phyloP scores from a whole-genome alignment of 345 rosid species.

The Citropsis articulata region DNA sequence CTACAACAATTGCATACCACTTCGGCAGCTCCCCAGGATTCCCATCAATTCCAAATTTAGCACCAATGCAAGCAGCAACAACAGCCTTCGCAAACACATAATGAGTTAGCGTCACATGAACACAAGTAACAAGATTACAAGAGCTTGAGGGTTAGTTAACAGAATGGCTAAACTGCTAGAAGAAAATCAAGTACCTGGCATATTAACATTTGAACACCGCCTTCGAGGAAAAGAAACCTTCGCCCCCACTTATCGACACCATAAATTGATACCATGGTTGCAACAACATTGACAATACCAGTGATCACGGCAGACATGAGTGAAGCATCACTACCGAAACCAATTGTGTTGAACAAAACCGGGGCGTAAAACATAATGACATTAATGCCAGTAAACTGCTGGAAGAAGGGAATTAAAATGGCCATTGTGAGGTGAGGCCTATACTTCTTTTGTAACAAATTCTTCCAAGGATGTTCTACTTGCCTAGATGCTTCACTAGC shows the following conservation, averaged over 20 bases:
- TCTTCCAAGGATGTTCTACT: conserved; percentile 80
- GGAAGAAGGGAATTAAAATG: conserved; percentile 72
- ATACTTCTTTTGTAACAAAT: conserved; percentile 72
- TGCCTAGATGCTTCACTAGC: conserved; percentile 75
- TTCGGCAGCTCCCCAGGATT: conserved; percentile 60
- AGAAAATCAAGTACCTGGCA: conserved; percentile 54
- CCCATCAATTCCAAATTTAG: conserved; percentile 74
- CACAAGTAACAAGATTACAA: neutral
- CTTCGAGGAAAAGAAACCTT: conserved; percentile 74
- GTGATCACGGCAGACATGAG: conserved; percentile 87
- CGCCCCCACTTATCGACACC: conserved; percentile 90
- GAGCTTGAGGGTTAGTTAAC: neutral
- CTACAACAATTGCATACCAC: conserved; percentile 85
- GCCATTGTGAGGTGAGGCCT: conserved; percentile 85
- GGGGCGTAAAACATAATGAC: conserved; percentile 94
- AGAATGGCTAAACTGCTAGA: neutral
- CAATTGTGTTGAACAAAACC: conserved; percentile 75
- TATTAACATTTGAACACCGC: conserved; percentile 79
- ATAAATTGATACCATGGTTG: conserved; percentile 69
- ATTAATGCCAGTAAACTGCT: conserved; percentile 82
- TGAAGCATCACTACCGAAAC: conserved; percentile 59
- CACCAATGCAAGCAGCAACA: conserved; percentile 73
- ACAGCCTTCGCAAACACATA: conserved; percentile 24
- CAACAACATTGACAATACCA: conserved; percentile 59
- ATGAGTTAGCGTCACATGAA: neutral